phyloP scores from a whole-genome alignment of 2,329 filamentous ascomycete genomes.

The Aspergillus aculeatus region DNA sequence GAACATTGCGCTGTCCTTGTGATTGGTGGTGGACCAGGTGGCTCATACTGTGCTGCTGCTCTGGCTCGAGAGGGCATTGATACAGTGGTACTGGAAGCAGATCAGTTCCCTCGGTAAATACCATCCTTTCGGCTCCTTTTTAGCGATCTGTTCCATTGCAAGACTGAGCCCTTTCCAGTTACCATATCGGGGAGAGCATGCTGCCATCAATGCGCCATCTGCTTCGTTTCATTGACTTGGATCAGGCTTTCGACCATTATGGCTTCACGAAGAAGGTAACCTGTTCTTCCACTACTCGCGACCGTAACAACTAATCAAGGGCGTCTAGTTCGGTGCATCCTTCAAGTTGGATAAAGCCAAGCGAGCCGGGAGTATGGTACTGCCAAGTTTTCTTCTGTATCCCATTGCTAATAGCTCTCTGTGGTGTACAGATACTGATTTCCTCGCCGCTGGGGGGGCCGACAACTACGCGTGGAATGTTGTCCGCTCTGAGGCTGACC shows the following conservation, averaged over 20 bases:
- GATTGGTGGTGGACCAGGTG: constrained; percentile 48
- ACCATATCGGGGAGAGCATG: constrained; percentile 41
- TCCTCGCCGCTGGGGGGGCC: neutral
- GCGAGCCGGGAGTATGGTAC: neutral
- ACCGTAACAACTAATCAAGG: neutral
- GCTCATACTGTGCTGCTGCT: constrained; percentile 46
- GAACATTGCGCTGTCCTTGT: constrained; percentile 39
- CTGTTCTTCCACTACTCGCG: neutral
- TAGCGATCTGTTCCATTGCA: neutral
- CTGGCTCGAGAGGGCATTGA: constrained; percentile 50
- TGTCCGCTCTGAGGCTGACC: constrained; percentile 48
- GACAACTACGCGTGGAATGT: constrained; percentile 44
- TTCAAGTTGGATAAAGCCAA: constrained; percentile 1
- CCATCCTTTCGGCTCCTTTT: neutral
- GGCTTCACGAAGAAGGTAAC: constrained; percentile 45
- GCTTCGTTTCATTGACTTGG: constrained; percentile 46
- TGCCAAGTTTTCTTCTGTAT: too few species aligned
- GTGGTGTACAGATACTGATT: neutral
- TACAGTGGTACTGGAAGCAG: constrained; percentile 46
- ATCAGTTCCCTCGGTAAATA: constrained; percentile 42
- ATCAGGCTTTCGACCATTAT: constrained; percentile 40
- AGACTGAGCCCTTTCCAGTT: constrained; percentile 22
- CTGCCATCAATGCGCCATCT: constrained; percentile 43
- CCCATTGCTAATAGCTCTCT: neutral
- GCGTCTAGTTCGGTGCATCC: neutral